phyloP scores from a whole-genome alignment of 768 basidiomycete genomes.

The Termitomyces sp. region DNA sequence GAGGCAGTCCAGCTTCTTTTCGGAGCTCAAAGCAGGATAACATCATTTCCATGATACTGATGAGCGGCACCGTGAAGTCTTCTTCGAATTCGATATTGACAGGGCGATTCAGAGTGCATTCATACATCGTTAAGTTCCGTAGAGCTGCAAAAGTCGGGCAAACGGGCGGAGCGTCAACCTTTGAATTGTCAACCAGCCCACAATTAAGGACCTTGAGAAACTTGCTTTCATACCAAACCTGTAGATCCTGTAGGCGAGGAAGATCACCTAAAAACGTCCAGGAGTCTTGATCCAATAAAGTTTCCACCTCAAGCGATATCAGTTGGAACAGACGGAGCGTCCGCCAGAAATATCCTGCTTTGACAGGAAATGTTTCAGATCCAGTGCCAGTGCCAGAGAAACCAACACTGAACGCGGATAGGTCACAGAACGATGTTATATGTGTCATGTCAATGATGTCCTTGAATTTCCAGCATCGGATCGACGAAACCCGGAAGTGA shows the following conservation, averaged over 20 bases:
- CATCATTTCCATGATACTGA: too few relatives aligned
- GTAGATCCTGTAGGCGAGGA: not conserved
- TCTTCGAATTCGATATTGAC: not conserved
- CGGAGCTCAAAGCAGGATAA: too few relatives aligned
- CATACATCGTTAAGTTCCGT: not conserved
- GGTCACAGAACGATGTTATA: not conserved
- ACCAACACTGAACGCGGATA: not conserved
- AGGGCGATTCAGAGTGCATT: not conserved
- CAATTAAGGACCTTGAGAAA: not conserved
- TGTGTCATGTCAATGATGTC: not conserved
- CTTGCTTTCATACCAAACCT: too few relatives aligned
- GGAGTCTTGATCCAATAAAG: not conserved
- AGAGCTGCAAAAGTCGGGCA: not conserved
- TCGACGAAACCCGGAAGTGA: too few relatives aligned
- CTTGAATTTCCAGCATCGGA: not conserved
- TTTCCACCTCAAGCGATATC: not conserved
- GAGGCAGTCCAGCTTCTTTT: too few relatives aligned
- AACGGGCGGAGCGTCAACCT: not conserved
- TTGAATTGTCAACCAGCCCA: not conserved
- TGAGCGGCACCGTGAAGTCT: too few relatives aligned
- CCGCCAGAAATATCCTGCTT: not conserved
- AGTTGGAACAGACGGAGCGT: not conserved
- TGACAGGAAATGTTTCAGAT: too few relatives aligned
- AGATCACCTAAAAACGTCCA: not conserved
- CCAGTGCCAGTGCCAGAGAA: fast-evolving